phyloP scores from a whole-genome alignment of 2,329 filamentous ascomycete genomes.

The Aspergillus carbonarius region DNA sequence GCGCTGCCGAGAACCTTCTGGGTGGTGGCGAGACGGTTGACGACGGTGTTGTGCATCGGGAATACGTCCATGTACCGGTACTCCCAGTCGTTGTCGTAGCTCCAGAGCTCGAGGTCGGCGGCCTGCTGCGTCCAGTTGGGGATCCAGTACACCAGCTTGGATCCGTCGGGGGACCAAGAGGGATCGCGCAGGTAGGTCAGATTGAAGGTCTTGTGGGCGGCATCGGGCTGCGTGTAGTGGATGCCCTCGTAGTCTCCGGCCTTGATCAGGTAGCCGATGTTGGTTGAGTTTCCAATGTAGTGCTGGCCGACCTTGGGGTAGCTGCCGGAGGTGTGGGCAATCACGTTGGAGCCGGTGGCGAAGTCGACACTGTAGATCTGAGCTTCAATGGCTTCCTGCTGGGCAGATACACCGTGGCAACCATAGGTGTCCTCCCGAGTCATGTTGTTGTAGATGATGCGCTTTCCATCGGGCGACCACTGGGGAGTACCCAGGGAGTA shows the following conservation, averaged over 20 bases:
- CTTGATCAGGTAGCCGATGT: slow-evolving; percentile 5
- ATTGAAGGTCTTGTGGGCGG: slow-evolving; percentile 1
- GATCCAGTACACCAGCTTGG: slow-evolving; percentile 25
- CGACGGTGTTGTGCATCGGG: slow-evolving; percentile 30
- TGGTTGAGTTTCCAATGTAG: slow-evolving; percentile 3
- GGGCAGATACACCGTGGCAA: slow-evolving; percentile 33
- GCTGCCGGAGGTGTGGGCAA: background rate
- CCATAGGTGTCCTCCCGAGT: slow-evolving; percentile 40
- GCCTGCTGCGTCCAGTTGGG: slow-evolving; percentile 22
- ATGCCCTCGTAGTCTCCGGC: slow-evolving; percentile 3
- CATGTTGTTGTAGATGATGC: slow-evolving; percentile 44
- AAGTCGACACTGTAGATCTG: slow-evolving; percentile 35
- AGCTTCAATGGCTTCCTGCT: background rate
- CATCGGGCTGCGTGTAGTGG: slow-evolving; percentile 2
- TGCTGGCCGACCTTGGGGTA: slow-evolving; percentile 9
- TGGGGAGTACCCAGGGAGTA: slow-evolving; percentile 42
- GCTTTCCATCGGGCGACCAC: slow-evolving; percentile 38
- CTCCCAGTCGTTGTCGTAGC: slow-evolving; percentile 43
- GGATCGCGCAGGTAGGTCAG: slow-evolving; percentile 10
- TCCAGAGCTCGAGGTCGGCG: slow-evolving; percentile 37
- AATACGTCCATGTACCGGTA: slow-evolving; percentile 48
- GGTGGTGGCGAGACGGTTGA: slow-evolving; percentile 34
- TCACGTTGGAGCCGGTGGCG: slow-evolving; percentile 35
- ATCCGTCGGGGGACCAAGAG: slow-evolving; percentile 38
- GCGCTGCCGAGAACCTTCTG: slow-evolving; percentile 44